Percentiles rank a stretch among this genome's conserved stretches.
phyloP scores from a whole-genome alignment of 2,329 filamentous ascomycete species.

The Beauveria medogensis region DNA sequence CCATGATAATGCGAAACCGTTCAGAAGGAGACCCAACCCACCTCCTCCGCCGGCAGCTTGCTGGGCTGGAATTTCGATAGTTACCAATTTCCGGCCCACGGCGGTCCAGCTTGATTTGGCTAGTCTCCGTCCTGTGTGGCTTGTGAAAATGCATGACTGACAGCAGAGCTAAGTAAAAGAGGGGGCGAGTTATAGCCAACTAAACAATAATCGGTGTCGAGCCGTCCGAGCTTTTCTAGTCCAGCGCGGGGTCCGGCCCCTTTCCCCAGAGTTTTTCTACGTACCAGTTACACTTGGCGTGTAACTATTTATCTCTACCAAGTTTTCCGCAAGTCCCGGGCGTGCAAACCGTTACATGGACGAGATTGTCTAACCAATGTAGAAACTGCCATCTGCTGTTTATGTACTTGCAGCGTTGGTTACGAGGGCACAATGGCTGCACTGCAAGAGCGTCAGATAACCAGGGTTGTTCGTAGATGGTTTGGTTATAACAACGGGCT shows the following conservation, averaged over 20 bases:
- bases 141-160: neutral
- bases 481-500: neutral
- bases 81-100: conserved; percentile 1
- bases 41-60: neutral
- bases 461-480: neutral
- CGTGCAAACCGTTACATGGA: neutral
- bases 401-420: neutral
- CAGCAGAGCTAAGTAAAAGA: neutral
- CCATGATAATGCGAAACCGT: neutral
- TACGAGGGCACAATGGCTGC: neutral
- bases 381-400: neutral
- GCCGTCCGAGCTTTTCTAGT: neutral
- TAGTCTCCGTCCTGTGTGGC: conserved; percentile 1
- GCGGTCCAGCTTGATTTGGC: conserved; percentile 2
- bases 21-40: neutral
- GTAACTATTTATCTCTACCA: neutral
- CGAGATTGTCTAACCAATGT: too few species aligned
- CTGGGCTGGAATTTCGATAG: neutral
- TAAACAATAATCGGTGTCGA: neutral
- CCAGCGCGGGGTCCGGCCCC: neutral
- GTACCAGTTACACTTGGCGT: neutral
- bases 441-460: neutral
- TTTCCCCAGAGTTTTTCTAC: neutral
- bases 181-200: neutral
- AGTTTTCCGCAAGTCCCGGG: neutral